phyloP scores from a whole-genome alignment of 2,329 filamentous ascomycete species.

The Aspergillus latus region DNA sequence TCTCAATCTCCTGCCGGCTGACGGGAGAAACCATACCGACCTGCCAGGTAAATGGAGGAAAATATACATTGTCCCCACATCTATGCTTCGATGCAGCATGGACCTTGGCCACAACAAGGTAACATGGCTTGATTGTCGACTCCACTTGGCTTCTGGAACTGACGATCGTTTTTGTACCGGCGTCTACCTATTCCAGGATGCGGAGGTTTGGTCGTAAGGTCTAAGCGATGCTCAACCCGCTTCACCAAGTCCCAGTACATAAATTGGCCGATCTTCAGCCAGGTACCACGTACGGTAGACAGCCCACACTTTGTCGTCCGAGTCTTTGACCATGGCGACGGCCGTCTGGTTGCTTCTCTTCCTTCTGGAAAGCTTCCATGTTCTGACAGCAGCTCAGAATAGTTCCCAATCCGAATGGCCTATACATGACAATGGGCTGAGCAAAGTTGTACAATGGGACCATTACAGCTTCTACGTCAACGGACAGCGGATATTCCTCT shows the following conservation, averaged over 20 bases:
- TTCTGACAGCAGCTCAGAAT: conserved; percentile 18
- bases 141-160: conserved; percentile 3
- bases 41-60: conserved; percentile 14
- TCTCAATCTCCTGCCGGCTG: background rate
- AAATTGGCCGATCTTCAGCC: conserved; percentile 1
- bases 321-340: conserved; percentile 15
- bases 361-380: conserved; percentile 14
- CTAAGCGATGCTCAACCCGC: background rate
- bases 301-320: background rate
- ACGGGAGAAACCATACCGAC: conserved; percentile 5
- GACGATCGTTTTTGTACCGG: background rate
- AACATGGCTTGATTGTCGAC: background rate
- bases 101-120: background rate
- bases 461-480: conserved; percentile 55
- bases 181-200: background rate
- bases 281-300: background rate
- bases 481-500: conserved; percentile 53
- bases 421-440: conserved; percentile 50
- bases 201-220: background rate
- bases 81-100: background rate
- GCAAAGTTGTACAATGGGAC: conserved; percentile 52
- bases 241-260: background rate
- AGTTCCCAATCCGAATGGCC: conserved; percentile 42
- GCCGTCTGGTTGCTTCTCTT: conserved; percentile 10
- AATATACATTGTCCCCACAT: conserved; percentile 4